Evolutionary conservation across 108 stramenopile species (phyloP).

Genomic region (Nitzschia sp.): DNA sequence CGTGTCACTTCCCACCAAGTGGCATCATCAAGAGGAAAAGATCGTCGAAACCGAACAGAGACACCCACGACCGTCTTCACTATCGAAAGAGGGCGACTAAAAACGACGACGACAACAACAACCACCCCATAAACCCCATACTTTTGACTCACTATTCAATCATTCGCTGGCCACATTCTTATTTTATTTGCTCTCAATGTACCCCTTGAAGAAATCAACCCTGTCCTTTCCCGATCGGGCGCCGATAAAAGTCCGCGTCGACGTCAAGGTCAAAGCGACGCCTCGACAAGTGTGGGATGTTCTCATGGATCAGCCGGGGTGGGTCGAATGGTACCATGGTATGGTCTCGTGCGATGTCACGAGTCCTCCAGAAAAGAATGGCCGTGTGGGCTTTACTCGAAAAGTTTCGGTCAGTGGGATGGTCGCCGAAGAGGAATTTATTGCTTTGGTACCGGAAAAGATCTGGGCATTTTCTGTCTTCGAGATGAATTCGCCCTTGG

Average conservation of each 20-base stretch:
- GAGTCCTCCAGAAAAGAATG: not conserved
- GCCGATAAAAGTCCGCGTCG: not conserved
- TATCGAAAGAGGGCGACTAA: too few species aligned
- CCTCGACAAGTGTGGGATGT: constrained; percentile 3
- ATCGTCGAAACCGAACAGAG: too few species aligned
- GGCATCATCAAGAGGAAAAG: too few species aligned
- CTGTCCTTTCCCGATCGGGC: constrained; percentile 13
- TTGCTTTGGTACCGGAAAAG: constrained; percentile 1
- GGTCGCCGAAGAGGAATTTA: not conserved
- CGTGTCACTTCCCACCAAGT: too few species aligned
- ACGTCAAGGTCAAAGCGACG: not conserved
- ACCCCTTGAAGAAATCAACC: constrained; percentile 1
- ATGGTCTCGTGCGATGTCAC: not conserved
- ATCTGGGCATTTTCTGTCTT: constrained; percentile 16
- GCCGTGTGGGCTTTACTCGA: not conserved
- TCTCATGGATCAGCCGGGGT: constrained; percentile 7
- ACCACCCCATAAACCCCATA: too few species aligned
- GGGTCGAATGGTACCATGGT: constrained; percentile 9
- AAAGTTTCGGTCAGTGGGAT: not conserved
- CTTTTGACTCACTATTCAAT: too few species aligned
- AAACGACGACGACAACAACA: too few species aligned
- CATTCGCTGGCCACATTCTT: too few species aligned
- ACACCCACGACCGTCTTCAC: too few species aligned
- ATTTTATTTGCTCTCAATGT: too few species aligned
- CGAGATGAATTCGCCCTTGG: not conserved